phyloP scores from a whole-genome alignment of 306 rosid genomes.

The Datisca glomerata region DNA sequence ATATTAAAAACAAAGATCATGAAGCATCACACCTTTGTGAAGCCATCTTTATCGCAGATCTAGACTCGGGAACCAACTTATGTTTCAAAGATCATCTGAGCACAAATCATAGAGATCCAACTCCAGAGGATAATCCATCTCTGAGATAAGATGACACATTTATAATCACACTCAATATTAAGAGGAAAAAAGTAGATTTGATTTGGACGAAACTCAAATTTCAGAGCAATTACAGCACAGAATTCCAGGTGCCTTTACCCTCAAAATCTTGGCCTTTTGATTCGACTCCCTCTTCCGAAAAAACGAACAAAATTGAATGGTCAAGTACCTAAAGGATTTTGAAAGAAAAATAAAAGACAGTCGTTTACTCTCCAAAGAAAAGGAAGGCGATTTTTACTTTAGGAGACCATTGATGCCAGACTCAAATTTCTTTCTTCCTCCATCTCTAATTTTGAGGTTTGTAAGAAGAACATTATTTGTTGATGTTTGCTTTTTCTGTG shows the following conservation, averaged over 20 bases:
- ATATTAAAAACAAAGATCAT: too few relatives aligned
- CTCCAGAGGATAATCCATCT: conserved; percentile 92
- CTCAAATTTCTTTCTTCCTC: too few relatives aligned
- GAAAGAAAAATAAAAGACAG: conserved; percentile 3
- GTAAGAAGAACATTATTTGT: too few relatives aligned
- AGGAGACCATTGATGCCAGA: conserved; percentile 87
- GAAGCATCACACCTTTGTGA: too few relatives aligned
- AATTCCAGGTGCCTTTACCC: conserved; percentile 35
- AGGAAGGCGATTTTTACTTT: conserved; percentile 32
- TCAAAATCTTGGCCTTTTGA: conserved; percentile 94
- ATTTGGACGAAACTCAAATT: too few relatives aligned
- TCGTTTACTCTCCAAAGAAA: conserved; percentile 3
- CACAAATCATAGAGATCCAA: conserved; percentile 89
- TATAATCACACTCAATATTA: neutral
- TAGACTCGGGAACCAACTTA: too few relatives aligned
- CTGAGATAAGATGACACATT: conserved; percentile 34
- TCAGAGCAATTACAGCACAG: neutral
- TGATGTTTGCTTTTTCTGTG: too few relatives aligned
- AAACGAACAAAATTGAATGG: conserved; percentile 90
- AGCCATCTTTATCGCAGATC: too few relatives aligned
- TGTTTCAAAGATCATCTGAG: conserved; percentile 77
- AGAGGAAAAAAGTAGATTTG: too few relatives aligned
- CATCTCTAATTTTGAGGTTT: too few relatives aligned
- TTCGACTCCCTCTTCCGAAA: conserved; percentile 99
- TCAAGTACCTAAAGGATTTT: conserved; percentile 56